Conservation (phyloP, 2,329 filamentous ascomycete species). For the Apiospora pterosperma region DNA sequence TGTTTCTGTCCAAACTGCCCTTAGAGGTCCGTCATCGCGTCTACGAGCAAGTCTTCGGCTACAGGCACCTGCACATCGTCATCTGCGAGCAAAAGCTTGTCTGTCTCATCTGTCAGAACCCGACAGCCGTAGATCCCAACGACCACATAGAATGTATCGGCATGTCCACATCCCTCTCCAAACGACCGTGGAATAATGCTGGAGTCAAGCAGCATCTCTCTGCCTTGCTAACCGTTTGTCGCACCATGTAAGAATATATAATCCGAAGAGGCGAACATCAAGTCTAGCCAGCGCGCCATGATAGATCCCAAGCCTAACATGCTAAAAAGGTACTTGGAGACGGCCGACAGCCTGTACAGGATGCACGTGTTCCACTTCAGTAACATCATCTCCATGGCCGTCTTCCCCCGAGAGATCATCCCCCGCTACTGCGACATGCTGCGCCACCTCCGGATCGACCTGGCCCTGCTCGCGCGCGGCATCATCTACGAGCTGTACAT, state of each 20-base stretch:
- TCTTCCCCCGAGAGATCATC: conserved; percentile 1
- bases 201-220: neutral
- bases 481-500: neutral
- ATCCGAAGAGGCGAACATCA: neutral
- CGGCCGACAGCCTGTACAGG: neutral
- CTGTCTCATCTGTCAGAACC: neutral
- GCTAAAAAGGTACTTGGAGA: neutral
- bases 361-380: neutral
- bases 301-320: neutral
- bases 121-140: neutral
- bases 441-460: conserved; percentile 2
- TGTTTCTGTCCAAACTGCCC: neutral
- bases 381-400: conserved; percentile 1
- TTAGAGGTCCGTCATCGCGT: neutral
- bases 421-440: neutral
- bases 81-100: conserved; percentile 1
- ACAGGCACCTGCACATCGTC: conserved; percentile 2
- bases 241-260: neutral
- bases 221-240: neutral
- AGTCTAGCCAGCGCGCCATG: neutral
- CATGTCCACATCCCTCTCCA: neutral
- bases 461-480: neutral
- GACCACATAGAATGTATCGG: neutral
- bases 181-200: neutral
- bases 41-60: conserved; percentile 2